Evolutionary conservation across 441 rosid species (phyloP).

Genomic region (Brassica hybrid): DNA sequence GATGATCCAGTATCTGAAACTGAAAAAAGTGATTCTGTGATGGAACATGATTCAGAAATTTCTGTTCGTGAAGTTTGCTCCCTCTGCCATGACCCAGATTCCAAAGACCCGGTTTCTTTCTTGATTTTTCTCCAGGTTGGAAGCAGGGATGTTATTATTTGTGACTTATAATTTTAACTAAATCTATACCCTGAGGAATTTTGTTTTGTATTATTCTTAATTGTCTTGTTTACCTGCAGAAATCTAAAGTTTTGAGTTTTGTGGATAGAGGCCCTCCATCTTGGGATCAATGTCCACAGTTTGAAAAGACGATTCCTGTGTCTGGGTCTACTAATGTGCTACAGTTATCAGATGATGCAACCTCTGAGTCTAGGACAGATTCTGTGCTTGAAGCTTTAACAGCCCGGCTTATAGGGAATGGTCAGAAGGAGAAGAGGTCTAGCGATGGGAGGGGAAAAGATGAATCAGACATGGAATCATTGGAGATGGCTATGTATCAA

Average conservation of each 20-base stretch:
- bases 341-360: constrained; percentile 57
- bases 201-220: background rate
- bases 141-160: constrained; percentile 29
- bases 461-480: constrained; percentile 50
- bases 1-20: constrained; percentile 54
- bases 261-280: too few species aligned
- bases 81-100: constrained; percentile 88
- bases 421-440: constrained; percentile 37
- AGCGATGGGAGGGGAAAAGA: constrained; percentile 51
- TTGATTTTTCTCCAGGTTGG: constrained; percentile 92
- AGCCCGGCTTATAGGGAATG: constrained; percentile 54
- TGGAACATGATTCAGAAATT: constrained; percentile 50
- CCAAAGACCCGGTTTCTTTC: constrained; percentile 79
- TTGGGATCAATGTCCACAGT: constrained; percentile 64
- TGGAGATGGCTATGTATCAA: constrained; percentile 72
- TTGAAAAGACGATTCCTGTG: constrained; percentile 43
- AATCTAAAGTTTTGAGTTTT: constrained; percentile 89
- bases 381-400: constrained; percentile 62
- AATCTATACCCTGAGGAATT: constrained; percentile 33
- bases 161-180: background rate
- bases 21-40: constrained; percentile 54
- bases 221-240: constrained; percentile 53
- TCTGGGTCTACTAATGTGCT: constrained; percentile 38
- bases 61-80: constrained; percentile 74
- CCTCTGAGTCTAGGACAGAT: constrained; percentile 54